Evolutionary conservation across 257 asterid species (phyloP), one percentile per base, ranked within the genome.

Genomic region (Ehretia macrophylla): DNA sequence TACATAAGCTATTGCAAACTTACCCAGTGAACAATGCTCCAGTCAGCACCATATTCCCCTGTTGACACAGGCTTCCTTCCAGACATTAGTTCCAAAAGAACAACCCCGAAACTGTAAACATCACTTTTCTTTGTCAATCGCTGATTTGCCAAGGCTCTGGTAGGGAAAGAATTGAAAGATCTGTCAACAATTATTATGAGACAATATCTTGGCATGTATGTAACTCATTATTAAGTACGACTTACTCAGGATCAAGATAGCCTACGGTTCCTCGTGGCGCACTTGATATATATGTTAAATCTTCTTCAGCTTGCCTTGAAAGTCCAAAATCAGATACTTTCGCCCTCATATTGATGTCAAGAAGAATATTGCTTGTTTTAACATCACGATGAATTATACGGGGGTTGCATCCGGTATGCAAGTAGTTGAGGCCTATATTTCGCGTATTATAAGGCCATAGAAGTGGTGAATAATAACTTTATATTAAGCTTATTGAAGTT

Each of bases 11-110:
- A 10, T 20, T 52, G 57, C 57, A 22, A 21, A 32, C 77, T 60
- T 92, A 92, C 97, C 99, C 99, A 92, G 67, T 92, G 99, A 67
- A 92, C 96, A 53, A 93, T 88, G 89, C 96, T 85, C 99, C 99
- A 93, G 17, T 88, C 99, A 46, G 83, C 75, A 51, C 96, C 97
- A 52, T 84, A 85, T 72, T 86, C 94, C 75, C 86, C 99, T 10
- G 72, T 51, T 10, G 87, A 93, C 50, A 88, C 83, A 1, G 97
- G 99, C 75, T 83, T 93, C 70, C 96, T 79, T 47, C 99, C 99
- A 0, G 97, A 88, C 62, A 93, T 78, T 38, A 93, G 92, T 68
- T 86, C 99, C 68, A 93, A 71, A 39, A 93, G 90, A 67, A 93
- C 99, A 32, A 93, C 96, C 22, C 99, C 99, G 13, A 88, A 89